A percentile compares a stretch with the other conserved stretches of the same genome.
Evolutionary conservation across 768 basidiomycete species (phyloP).

Genomic region (Cantharellus anzutake): DNA sequence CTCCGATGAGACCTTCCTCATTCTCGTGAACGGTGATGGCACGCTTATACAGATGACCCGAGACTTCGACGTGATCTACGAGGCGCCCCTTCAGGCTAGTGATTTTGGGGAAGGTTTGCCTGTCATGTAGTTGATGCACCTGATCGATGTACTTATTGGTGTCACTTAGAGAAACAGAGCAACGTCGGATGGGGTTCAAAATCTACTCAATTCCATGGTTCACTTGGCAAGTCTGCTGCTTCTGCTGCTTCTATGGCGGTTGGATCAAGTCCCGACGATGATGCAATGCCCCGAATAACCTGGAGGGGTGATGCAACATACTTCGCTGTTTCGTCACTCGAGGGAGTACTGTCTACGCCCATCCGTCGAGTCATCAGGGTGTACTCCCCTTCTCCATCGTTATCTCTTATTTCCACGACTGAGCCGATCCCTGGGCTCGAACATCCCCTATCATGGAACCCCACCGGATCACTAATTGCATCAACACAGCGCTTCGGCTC

Average conservation of each 20-base stretch:
- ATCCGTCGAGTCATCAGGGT: slow-evolving; percentile 45
- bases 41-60: slow-evolving; percentile 80
- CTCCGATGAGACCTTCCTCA: slow-evolving; percentile 32
- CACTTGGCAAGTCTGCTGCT: slow-evolving; percentile 72
- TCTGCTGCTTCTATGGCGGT: slow-evolving; percentile 23
- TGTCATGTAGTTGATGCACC: background rate
- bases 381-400: slow-evolving; percentile 42
- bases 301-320: slow-evolving; percentile 90
- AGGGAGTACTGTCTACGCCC: slow-evolving; percentile 11
- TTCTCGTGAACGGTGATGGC: slow-evolving; percentile 29
- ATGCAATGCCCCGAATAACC: slow-evolving; percentile 48
- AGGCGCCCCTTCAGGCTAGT: slow-evolving; percentile 44
- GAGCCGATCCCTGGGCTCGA: slow-evolving; percentile 74
- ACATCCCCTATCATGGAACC: slow-evolving; percentile 63
- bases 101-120: slow-evolving; percentile 77
- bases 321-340: slow-evolving; percentile 68
- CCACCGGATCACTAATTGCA: slow-evolving; percentile 73
- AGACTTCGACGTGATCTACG: slow-evolving; percentile 74
- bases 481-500: slow-evolving; percentile 67
- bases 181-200: slow-evolving; percentile 96
- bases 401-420: slow-evolving; percentile 60
- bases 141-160: background rate
- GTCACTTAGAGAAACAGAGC: slow-evolving; percentile 60
- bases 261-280: slow-evolving; percentile 50
- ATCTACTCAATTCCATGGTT: slow-evolving; percentile 93